Percentiles rank a stretch among this genome's conserved stretches.
Conservation (phyloP, 2,329 filamentous ascomycete genomes). For the Neofusicoccum kwambonambiense region DNA sequence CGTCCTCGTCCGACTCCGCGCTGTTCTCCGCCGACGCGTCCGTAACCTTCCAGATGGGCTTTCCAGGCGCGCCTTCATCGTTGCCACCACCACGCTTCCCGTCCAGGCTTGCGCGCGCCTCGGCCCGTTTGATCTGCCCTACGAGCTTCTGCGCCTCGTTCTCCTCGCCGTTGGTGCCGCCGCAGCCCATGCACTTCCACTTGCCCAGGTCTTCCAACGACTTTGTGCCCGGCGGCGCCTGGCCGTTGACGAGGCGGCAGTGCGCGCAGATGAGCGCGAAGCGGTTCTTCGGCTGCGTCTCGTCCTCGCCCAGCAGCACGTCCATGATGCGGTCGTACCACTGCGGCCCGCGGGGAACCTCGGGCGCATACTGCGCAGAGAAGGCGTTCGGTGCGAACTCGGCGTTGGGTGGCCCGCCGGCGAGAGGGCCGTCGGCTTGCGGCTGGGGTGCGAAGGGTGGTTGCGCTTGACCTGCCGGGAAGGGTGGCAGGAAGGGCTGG, state of each 20-base stretch:
- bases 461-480: slow-evolving; percentile 18
- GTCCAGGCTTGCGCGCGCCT: neutral
- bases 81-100: neutral
- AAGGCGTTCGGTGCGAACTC: slow-evolving; percentile 77
- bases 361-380: slow-evolving; percentile 42
- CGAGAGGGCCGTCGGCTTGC: neutral
- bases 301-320: slow-evolving; percentile 89
- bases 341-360: slow-evolving; percentile 49
- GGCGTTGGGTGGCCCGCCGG: slow-evolving; percentile 38
- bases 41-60: slow-evolving; percentile 6
- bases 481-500: slow-evolving; percentile 19
- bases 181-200: slow-evolving; percentile 89
- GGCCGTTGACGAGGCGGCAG: slow-evolving; percentile 90
- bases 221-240: slow-evolving; percentile 84
- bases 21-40: slow-evolving; percentile 12
- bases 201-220: slow-evolving; percentile 74
- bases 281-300: slow-evolving; percentile 87
- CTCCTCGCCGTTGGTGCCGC: slow-evolving; percentile 75
- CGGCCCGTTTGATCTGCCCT: neutral
- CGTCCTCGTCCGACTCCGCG: slow-evolving; percentile 24
- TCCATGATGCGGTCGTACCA: slow-evolving; percentile 98
- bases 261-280: slow-evolving; percentile 79
- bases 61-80: neutral
- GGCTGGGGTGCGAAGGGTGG: slow-evolving; percentile 15
- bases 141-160: slow-evolving; percentile 74